A percentile compares a stretch with the other conserved stretches of the same genome.
phyloP scores from a whole-genome alignment of 352 stramenopile genomes.

The Globisporangium megalacanthum region DNA sequence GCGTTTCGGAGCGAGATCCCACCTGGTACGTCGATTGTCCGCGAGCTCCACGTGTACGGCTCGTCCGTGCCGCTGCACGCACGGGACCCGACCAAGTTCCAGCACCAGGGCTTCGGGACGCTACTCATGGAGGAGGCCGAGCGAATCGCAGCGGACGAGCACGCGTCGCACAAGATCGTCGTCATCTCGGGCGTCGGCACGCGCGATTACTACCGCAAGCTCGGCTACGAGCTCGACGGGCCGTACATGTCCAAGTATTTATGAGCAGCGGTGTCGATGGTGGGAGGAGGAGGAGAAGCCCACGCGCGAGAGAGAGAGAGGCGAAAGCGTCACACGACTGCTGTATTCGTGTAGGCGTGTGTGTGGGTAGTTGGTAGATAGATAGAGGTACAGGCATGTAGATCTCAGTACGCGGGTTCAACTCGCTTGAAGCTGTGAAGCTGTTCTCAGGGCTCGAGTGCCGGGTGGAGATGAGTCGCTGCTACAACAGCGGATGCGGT shows the following conservation, averaged over 20 bases:
- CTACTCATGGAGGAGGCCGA: conserved; percentile 97
- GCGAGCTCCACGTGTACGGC: conserved; percentile 97
- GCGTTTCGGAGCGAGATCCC: conserved; percentile 82
- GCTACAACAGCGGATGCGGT: background rate
- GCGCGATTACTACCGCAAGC: conserved; percentile 96
- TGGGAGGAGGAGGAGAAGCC: background rate
- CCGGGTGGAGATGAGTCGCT: background rate
- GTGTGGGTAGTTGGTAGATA: background rate
- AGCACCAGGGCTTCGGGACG: conserved; percentile 96
- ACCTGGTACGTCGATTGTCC: conserved; percentile 65
- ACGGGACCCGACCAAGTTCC: conserved; percentile 95
- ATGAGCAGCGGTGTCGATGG: conserved; percentile 8
- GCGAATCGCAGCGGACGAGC: conserved; percentile 93
- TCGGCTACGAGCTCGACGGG: conserved; percentile 95
- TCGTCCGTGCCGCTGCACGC: conserved; percentile 92
- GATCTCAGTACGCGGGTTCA: too few species aligned
- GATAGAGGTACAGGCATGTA: too few species aligned
- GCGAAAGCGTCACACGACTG: background rate
- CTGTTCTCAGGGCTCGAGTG: conserved; percentile 2
- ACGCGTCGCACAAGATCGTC: conserved; percentile 93
- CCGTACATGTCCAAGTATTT: conserved; percentile 96
- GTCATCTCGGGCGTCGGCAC: conserved; percentile 96
- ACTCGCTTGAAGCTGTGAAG: too few species aligned
- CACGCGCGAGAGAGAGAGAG: background rate
- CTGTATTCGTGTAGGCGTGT: conserved; percentile 7